Evolutionary conservation across 768 basidiomycete species (phyloP).

Genomic region (Boletellus sp.): DNA sequence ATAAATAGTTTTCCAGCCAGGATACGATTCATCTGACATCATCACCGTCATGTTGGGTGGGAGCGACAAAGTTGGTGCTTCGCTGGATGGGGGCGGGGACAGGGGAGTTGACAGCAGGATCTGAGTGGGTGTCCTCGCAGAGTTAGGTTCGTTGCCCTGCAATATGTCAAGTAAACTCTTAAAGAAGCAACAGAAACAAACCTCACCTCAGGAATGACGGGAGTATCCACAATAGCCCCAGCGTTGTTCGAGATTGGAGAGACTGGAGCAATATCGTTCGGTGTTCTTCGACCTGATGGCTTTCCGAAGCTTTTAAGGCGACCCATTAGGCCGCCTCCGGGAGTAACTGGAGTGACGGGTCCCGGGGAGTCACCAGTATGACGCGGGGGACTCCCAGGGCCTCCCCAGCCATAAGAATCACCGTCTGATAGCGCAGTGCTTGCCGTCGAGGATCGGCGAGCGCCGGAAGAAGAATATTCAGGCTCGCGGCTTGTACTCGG

Average conservation of each 20-base stretch:
- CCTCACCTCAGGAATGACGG: slow-evolving; percentile 25
- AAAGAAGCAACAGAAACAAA: neutral
- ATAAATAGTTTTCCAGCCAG: slow-evolving; percentile 75
- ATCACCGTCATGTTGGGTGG: slow-evolving; percentile 61
- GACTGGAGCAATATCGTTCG: slow-evolving; percentile 20
- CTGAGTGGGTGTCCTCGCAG: slow-evolving; percentile 51
- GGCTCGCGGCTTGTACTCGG: slow-evolving; percentile 29
- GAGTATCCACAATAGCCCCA: slow-evolving; percentile 14
- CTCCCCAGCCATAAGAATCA: slow-evolving; percentile 44
- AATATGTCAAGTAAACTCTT: neutral
- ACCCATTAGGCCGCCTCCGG: slow-evolving; percentile 66
- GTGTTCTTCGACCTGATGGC: slow-evolving; percentile 37
- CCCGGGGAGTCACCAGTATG: slow-evolving; percentile 28
- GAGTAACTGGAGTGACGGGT: slow-evolving; percentile 46
- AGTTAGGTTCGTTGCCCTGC: slow-evolving; percentile 27
- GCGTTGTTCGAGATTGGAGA: slow-evolving; percentile 21
- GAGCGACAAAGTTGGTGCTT: slow-evolving; percentile 65
- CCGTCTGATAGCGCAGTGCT: slow-evolving; percentile 44
- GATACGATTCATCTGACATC: slow-evolving; percentile 77
- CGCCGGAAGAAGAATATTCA: slow-evolving; percentile 54
- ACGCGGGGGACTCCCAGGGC: slow-evolving; percentile 36
- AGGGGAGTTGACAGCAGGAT: slow-evolving; percentile 51
- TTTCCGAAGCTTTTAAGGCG: slow-evolving; percentile 74
- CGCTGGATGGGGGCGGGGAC: slow-evolving; percentile 63
- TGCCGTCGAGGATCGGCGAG: slow-evolving; percentile 45